Base-by-base conservation (phyloP, 495 filamentous ascomycete genomes). In the Melanomma pulvis-pyrius region DNA sequence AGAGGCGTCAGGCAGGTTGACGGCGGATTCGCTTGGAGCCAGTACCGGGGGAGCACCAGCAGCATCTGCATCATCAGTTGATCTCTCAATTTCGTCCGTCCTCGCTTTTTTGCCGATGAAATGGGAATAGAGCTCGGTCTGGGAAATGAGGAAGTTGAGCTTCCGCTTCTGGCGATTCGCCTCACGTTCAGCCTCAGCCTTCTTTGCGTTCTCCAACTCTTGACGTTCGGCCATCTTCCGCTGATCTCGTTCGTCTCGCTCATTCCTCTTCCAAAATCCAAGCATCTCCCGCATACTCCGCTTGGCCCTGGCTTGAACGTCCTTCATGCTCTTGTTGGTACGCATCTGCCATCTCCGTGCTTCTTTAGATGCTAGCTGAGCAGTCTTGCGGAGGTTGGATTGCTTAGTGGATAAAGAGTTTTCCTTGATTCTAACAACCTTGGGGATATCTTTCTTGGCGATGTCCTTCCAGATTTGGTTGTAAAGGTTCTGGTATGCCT, bases 51-150 rank as follows among this genome's bases (percentile, higher is more conserved):
- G 47, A 36, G 58, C 39, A 22, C 28, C 55, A n/a, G 86, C 86
- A 46, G 91, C 88, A 0, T 79, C 80, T 6, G 83, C 86, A 72
- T 91, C 90, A 66, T 92, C 90, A n/a, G 91, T 90, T 48, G 87
- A 91, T 57, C 88, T 83, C 75, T 97, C 92, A 15, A 96, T 90
- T 68, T 97, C 93, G 72, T 91, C 88, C 3, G 93, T 98, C 81
- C 94, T 94, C 77, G 98, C 93, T 81, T 99, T 99, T 76, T 96
- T 96, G 70, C 96, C 94, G 70, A 99, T 96, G 76, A 99, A 99
- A 84, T 99, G 94, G 11, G 93, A 97, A 79, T 98, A 99, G 59
- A 99, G 80, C 73, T 99, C 94, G 21, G 94, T 99, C 78, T 99
- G 94, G 6, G 93, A 97, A 75, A 99, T 98, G 64, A 99, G 82